Evolutionary conservation across 139 green algal species (phyloP), one percentile per base, ranked within the genome.

Genomic region (Volvox reticuliferus): DNA sequence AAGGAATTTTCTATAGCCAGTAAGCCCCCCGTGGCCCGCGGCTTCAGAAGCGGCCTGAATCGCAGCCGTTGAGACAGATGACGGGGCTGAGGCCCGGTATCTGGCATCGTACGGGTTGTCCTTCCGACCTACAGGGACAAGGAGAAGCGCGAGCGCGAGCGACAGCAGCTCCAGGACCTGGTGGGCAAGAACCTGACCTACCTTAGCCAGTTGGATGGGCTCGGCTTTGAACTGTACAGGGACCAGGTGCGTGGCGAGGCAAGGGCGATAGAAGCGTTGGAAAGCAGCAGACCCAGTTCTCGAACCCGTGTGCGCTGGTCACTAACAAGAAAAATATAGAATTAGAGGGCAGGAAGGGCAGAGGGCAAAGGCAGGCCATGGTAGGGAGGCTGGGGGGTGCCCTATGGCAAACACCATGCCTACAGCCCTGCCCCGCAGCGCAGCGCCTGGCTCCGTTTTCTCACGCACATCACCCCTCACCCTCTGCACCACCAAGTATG

Each of bases 111-210:
- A 9, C 44, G 44, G 44, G 44, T 55, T 55, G 44, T 55, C 44
- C 5, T 55, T 55, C 44, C 5, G 5, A 22, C 67, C 0, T 77
- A 44, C 69, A 89, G 94, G 13, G 96, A 97, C 82, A 89, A 88
- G 33, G 96, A 96, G 77, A 93, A 95, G 87, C 93, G 97, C 28
- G 98, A 99, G 91, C 94, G 93, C 71, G 98, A 99, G 93, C 94
- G 98, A 36, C 93, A 96, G 94, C 97, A 99, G 95, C 95, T 99
- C 90, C 93, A 96, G 61, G 98, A 99, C 93, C 92, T 99, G 78
- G 98, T 99, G 71, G 98, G 98, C 62, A 99, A 99, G 93, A 99
- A 99, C 94, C 94, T 99, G 69, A 98, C 97, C 12, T 97, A 99
- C 90, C 93, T 99, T 50, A 97, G 94, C 69, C 97, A 99, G 96